Evolutionary conservation across 169 alveolate genomes (phyloP), one percentile per base, ranked within the genome.

Genomic region (Plasmodium reichenowi): DNA sequence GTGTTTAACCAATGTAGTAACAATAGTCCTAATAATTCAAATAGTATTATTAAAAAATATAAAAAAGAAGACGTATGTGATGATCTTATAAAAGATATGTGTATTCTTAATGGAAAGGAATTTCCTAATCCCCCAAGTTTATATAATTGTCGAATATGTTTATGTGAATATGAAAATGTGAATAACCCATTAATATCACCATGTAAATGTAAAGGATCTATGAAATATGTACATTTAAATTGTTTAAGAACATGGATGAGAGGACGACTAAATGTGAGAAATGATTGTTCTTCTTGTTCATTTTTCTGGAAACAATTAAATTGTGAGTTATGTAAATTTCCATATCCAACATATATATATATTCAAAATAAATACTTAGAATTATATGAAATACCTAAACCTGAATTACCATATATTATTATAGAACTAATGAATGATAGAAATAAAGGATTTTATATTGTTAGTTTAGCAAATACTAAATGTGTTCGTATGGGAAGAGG

Each of bases 121-220:
- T 47, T 8, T 17, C 24, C 66, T 48, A 63, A 43, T 3, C 89
- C 88, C 8, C 22, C 64, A 56, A 83, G 78, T 56, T 59, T 88
- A 54, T 78, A 78, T 58, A 72, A 71, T 24, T 97, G 99, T 86
- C 93, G 98, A 76, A 96, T 97, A 58, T 97, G 99, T 68, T 92
- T 97, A 73, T 95, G 96, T 56, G 96, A 94, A 64, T 95, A 93
- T 63, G 97, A 94, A 8, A 95, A 93, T 24, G 91, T 86, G 4
- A 95, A 95, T 17, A 96, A 95, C 12, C 99, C 99, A 13, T 97
- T 98, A 85, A 94, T 99, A 59, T 93, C 98, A 9, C 99, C 99
- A 2, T 99, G 99, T 75, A 96, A 95, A 60, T 99, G 99, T 88
- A 94, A 95, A 75, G 99, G 99, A 1, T 96, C 99, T 10, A 96